Conservation (phyloP, 192 early-diverging fungal genomes). For the Chytriomyces confervae region DNA sequence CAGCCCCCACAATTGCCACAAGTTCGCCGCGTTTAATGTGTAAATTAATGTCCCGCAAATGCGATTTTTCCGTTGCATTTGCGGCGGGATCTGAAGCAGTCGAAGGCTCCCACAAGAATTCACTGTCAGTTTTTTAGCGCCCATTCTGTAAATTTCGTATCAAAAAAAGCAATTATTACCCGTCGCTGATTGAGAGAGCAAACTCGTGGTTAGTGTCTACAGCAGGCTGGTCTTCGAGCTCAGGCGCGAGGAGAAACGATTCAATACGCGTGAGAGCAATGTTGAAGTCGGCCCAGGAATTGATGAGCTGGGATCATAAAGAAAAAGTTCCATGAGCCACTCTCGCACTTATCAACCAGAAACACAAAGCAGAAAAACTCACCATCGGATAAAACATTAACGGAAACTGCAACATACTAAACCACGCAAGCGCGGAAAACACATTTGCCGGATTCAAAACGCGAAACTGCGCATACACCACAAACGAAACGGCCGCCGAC, state of each 20-base stretch:
- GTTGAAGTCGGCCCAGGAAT: constrained; percentile 51
- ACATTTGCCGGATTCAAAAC: constrained; percentile 40
- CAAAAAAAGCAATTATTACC: constrained; percentile 57
- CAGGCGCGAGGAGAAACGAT: constrained; percentile 59
- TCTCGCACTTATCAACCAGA: neutral
- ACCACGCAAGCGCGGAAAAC: constrained; percentile 55
- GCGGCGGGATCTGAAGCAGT: neutral
- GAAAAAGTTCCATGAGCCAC: constrained; percentile 39
- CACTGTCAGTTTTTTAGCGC: constrained; percentile 60
- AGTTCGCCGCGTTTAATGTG: constrained; percentile 60
- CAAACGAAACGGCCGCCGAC: constrained; percentile 43
- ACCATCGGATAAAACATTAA: constrained; percentile 13
- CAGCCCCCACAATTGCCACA: constrained; percentile 79
- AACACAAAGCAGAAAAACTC: neutral
- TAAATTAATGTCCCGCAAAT: constrained; percentile 52
- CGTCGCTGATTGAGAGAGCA: constrained; percentile 66
- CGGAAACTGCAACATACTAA: constrained; percentile 39
- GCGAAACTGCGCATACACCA: constrained; percentile 45
- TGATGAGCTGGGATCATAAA: constrained; percentile 53
- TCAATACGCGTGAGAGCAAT: constrained; percentile 55
- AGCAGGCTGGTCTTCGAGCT: constrained; percentile 62
- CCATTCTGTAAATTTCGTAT: constrained; percentile 60
- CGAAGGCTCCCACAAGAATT: constrained; percentile 57
- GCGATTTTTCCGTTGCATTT: neutral
- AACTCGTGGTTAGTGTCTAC: constrained; percentile 47